Evolutionary conservation across 1,139 yeast genomes (phyloP), one percentile per base, ranked within the genome.

Genomic region (Eremothecium coryli): DNA sequence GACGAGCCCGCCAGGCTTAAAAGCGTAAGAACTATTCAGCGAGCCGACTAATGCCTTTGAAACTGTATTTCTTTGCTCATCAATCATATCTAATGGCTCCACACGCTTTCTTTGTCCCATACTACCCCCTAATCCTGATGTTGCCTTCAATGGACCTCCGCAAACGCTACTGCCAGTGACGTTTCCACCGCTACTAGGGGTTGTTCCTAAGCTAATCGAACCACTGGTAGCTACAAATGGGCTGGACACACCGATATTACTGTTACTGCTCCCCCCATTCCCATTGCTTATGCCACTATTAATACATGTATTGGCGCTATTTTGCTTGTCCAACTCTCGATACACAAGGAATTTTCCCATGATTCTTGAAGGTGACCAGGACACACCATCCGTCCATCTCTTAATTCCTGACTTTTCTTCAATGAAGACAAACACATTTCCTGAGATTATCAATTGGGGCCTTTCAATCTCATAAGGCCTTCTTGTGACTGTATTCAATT

Each of bases 301-400:
- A n/a, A n/a, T n/a, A n/a, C n/a, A n/a, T n/a, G n/a, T n/a, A n/a
- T n/a, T n/a, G 4, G 15, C 4, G 28, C 28, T 25, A 22, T 27
- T 27, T 17, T 27, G 30, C 30, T 47, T 52, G 48, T 82, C 86
- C 35, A 82, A 61, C 55, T 82, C 93, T 27, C 94, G 70, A 56
- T 86, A 86, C 7, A 86, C 79, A 26, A 86, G 63, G 47, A 86
- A 86, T 38, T 93, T 66, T 3, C 94, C 94, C 27, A 84, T 65
- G 20, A 86, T 84, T 34, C 96, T 64, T 2, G 93, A 79, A 0
- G 96, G 95, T 1, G 88, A 76, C 96, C 96, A 86, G 9, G 88
- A 70, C 14, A 82, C 73, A 11, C 96, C 95, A 53, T 86, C 96
- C 1, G 96, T 86, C 96, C 96, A 86, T 37, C 96, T 65, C 55